Evolutionary conservation across 345 rosid genomes (phyloP).

Genomic region (Populus davidiana): DNA sequence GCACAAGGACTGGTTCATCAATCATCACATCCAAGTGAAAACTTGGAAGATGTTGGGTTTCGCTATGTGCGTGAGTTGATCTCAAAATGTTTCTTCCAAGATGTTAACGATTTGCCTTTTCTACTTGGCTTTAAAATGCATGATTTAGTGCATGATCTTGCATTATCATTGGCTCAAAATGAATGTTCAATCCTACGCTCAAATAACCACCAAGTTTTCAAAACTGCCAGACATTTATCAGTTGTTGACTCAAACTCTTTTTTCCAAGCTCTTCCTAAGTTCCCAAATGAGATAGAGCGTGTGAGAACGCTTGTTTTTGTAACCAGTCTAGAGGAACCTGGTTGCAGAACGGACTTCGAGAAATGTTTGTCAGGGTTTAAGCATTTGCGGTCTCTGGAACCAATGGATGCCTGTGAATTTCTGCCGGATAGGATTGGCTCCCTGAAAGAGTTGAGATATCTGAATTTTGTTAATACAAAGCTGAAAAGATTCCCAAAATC

Average conservation of each 20-base stretch:
- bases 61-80: neutral
- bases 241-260: neutral
- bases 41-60: constrained; percentile 16
- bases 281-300: neutral
- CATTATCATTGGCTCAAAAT: constrained; percentile 11
- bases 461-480: neutral
- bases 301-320: constrained; percentile 15
- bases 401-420: neutral
- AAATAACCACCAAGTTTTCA: neutral
- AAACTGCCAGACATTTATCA: constrained; percentile 10
- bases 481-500: neutral
- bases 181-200: constrained; percentile 4
- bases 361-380: neutral
- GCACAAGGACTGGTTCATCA: constrained; percentile 16
- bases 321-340: constrained; percentile 1
- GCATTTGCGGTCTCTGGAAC: constrained; percentile 2
- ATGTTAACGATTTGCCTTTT: neutral
- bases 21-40: neutral
- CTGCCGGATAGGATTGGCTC: constrained; percentile 10
- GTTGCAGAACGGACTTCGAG: constrained; percentile 9
- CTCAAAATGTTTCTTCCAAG: constrained; percentile 34
- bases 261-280: neutral
- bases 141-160: constrained; percentile 35
- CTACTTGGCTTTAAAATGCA: constrained; percentile 17
- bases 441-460: constrained; percentile 10